Evolutionary conservation across 2,329 filamentous ascomycete species (phyloP), one percentile per base, ranked within the genome.

Genomic region (Ceratocystis colombiana): DNA sequence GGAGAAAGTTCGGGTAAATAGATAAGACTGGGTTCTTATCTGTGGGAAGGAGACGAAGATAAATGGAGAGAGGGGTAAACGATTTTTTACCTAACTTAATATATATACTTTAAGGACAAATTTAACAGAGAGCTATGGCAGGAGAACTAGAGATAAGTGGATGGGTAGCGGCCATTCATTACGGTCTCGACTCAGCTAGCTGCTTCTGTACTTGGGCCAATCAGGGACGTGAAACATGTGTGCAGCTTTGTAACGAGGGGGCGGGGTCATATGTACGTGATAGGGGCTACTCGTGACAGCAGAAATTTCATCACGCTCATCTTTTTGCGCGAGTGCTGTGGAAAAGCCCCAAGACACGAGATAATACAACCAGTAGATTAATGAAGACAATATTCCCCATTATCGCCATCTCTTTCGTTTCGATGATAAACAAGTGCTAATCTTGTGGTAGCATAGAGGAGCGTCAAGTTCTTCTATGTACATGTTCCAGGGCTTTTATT

Each of bases 191-290:
- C 55, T 37, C 55, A 37, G 55, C 55, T 59, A 25, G 12, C 37
- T 57, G 55, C 55, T 59, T n/a, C 15, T 30, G 17, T 59, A 28
- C 25, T 17, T 37, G 15, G 55, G 15, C 55, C 55, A 59, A 59
- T 59, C 55, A 59, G 55, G 30, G 10, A 25, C 7, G 25, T 30
- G 12, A 37, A 30, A 37, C 55, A 25, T 8, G 12, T 30, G n/a
- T 59, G 53, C 28, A 10, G 25, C 55, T 30, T 30, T 33, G 55
- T 20, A 37, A 59, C 28, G 55, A 59, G 55, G 55, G 28, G 30
- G 28, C 55, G 55, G 55, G 55, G 28, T 59, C 30, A 37, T 37
- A 37, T 37, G 30, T 59, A 25, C 55, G n/a, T n/a, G 17, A 59
- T 59, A 59, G 55, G 55, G 55, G 30, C 12, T 30, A 30, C 6